phyloP scores from a whole-genome alignment of 2,329 filamentous ascomycete species.

The Clonostachys sp. region DNA sequence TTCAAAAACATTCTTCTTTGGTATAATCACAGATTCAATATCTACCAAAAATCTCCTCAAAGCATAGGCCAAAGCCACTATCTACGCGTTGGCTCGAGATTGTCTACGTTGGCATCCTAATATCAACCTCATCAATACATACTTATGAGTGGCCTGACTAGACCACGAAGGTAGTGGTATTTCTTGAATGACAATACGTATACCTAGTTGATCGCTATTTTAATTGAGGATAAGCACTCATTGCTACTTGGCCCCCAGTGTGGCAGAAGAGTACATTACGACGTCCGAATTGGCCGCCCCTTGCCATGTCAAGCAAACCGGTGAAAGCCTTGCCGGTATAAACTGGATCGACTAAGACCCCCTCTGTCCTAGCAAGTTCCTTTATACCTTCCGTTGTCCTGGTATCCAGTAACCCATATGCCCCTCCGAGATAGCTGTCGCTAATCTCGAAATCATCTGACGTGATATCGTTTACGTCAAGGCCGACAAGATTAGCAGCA shows the following conservation, averaged over 20 bases:
- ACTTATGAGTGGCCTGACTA: no score
- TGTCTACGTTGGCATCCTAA: no score
- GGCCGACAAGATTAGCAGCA: conserved; percentile 1
- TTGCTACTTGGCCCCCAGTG: conserved; percentile 6
- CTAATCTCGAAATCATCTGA: conserved; percentile 6
- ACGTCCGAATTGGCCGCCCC: conserved; percentile 1
- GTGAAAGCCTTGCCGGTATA: conserved; percentile 8
- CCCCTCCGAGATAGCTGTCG: neutral
- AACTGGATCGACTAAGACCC: conserved; percentile 1
- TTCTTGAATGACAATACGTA: no score
- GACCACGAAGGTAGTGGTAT: no score
- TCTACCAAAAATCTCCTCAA: no score
- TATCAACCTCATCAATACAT: no score
- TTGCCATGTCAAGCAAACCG: conserved; percentile 4
- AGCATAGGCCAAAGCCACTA: no score
- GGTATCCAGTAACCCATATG: conserved; percentile 4
- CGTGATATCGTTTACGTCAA: conserved; percentile 1
- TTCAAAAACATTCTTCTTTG: no score
- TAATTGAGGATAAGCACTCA: conserved; percentile 4
- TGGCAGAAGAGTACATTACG: conserved; percentile 5
- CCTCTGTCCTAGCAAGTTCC: conserved; percentile 3
- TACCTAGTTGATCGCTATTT: neutral
- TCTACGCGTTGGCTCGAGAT: no score
- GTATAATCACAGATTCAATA: no score
- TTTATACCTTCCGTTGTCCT: conserved; percentile 3